Percentiles rank a stretch among this genome's conserved stretches.
phyloP scores from a whole-genome alignment of 1,284 basidiomycete genomes.

The Caloboletus firmus region DNA sequence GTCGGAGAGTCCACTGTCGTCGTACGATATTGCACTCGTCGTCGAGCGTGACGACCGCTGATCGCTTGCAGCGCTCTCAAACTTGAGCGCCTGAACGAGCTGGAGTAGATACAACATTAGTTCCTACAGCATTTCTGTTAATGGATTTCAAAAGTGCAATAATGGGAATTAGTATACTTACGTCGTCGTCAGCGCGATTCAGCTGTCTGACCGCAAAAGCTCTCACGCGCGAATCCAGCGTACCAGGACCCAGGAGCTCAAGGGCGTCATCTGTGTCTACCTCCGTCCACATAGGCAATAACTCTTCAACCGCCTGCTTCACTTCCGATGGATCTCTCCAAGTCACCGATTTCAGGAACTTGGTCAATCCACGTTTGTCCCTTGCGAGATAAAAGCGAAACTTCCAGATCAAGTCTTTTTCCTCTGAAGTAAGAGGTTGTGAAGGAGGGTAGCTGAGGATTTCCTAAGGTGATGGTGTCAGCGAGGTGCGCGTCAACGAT shows the following conservation, averaged over 20 bases:
- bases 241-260: slow-evolving; percentile 90
- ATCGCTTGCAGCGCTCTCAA: slow-evolving; percentile 78
- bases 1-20: slow-evolving; percentile 84
- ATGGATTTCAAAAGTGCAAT: neutral
- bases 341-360: slow-evolving; percentile 97
- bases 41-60: slow-evolving; percentile 64
- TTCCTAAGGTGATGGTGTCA: slow-evolving; percentile 49
- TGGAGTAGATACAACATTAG: slow-evolving; percentile 91
- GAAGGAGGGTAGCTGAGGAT: slow-evolving; percentile 93
- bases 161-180: slow-evolving; percentile 39
- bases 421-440: slow-evolving; percentile 82
- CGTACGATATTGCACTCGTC: slow-evolving; percentile 73
- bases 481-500: neutral
- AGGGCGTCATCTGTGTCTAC: slow-evolving; percentile 96
- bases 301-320: slow-evolving; percentile 95
- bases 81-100: slow-evolving; percentile 96
- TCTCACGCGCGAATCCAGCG: slow-evolving; percentile 87
- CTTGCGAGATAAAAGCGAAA: slow-evolving; percentile 95
- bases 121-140: slow-evolving; percentile 57
- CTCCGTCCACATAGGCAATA: slow-evolving; percentile 96
- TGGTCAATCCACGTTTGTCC: slow-evolving; percentile 90
- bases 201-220: slow-evolving; percentile 94
- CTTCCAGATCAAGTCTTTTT: slow-evolving; percentile 98
- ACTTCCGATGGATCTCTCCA: slow-evolving; percentile 97
- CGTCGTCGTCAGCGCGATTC: slow-evolving; percentile 91